These are phyloP conservation scores for Kurtzmaniella quercitrusa DNA, from an alignment of 1,139 yeast species.

Conservation along the genomic window DNA sequence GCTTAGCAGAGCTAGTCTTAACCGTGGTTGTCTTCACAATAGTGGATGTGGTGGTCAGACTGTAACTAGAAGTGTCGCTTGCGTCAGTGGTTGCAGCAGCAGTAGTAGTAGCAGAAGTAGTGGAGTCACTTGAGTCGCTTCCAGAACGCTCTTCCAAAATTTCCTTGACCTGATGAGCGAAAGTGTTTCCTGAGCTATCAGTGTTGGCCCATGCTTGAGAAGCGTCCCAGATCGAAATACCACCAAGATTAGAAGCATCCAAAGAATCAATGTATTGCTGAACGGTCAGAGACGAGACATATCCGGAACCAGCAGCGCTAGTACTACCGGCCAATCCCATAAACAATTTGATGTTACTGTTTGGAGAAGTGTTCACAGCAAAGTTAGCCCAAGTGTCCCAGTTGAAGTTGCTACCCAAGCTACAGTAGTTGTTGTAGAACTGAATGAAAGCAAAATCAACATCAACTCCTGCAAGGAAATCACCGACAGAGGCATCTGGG, in stretches of 20 bases:
- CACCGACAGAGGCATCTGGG: conserved; percentile 84
- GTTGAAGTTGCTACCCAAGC: conserved; percentile 59
- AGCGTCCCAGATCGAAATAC: conserved; percentile 91
- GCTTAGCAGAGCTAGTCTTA: not conserved
- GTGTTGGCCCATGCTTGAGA: conserved; percentile 66
- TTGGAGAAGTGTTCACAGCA: conserved; percentile 63
- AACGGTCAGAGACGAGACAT: conserved; percentile 19
- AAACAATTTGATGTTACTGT: conserved; percentile 58
- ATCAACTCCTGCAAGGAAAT: conserved; percentile 53
- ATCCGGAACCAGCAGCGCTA: conserved; percentile 57
- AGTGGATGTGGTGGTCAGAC: not conserved
- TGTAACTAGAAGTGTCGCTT: not conserved
- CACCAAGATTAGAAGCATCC: conserved; percentile 59
- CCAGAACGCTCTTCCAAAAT: conserved; percentile 12
- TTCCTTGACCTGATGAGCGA: conserved; percentile 38
- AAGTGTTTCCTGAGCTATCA: conserved; percentile 38
- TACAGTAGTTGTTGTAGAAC: conserved; percentile 89
- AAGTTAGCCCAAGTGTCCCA: conserved; percentile 80
- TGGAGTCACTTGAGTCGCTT: conserved; percentile 1
- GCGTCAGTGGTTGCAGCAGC: conserved; percentile 5
- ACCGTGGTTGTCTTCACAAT: not conserved
- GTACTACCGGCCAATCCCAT: conserved; percentile 74
- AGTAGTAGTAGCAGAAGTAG: conserved; percentile 9
- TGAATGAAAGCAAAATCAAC: conserved; percentile 88
- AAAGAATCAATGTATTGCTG: conserved; percentile 27